phyloP scores from a whole-genome alignment of 805 yeast species.

The Yamadazyma sp. region DNA sequence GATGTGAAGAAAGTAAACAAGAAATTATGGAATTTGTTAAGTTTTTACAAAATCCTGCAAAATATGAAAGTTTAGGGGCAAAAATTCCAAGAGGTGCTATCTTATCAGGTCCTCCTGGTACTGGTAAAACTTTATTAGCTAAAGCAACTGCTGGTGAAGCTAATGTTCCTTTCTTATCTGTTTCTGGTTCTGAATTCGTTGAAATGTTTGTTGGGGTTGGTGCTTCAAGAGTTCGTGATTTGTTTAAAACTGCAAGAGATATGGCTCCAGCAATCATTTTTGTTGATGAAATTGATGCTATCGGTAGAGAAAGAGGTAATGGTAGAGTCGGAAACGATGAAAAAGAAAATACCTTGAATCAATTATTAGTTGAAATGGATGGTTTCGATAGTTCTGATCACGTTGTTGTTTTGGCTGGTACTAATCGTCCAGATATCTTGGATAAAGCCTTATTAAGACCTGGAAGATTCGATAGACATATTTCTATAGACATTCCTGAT shows the following conservation, averaged over 20 bases:
- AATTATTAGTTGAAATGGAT: conserved; percentile 92
- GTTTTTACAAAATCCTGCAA: conserved; percentile 78
- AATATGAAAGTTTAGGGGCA: conserved; percentile 87
- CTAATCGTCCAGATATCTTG: conserved; percentile 87
- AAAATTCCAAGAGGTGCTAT: conserved; percentile 95
- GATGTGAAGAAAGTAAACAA: conserved; percentile 90
- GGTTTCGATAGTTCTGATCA: conserved; percentile 88
- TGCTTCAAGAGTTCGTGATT: conserved; percentile 90
- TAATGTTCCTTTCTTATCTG: conserved; percentile 87
- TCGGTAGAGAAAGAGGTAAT: conserved; percentile 80
- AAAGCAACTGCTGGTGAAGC: conserved; percentile 98
- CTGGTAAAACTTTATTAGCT: conserved; percentile 90
- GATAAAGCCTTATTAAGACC: conserved; percentile 91
- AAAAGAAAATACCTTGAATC: conserved; percentile 90
- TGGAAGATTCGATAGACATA: conserved; percentile 91
- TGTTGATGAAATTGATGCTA: conserved; percentile 94
- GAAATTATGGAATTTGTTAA: conserved; percentile 95
- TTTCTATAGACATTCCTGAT: conserved; percentile 82
- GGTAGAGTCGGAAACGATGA: conserved; percentile 81
- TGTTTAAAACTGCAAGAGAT: conserved; percentile 84
- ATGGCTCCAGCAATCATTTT: conserved; percentile 89
- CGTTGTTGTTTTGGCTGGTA: conserved; percentile 92
- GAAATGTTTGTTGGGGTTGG: conserved; percentile 98
- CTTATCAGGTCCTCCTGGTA: conserved; percentile 93
- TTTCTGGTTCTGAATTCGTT: conserved; percentile 93